Evolutionary conservation across 305 asterid genomes (phyloP), one percentile per base, ranked within the genome.

Genomic region (Euphrasia arctica): DNA sequence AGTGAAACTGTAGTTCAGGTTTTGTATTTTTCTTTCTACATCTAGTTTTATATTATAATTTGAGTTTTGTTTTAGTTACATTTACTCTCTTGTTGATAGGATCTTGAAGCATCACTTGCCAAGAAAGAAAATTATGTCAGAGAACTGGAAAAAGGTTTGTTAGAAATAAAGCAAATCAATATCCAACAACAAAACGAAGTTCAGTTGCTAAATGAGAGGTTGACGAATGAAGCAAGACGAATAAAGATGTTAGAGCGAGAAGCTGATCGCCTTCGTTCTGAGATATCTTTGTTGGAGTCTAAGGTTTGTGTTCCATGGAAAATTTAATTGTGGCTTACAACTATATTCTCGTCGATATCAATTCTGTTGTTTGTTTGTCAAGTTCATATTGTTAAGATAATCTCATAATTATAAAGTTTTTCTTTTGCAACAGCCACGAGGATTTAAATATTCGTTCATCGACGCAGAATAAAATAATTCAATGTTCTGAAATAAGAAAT

Each of bases 231-330:
- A 78, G 90, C 83, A 67, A 82, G 90, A 68, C 87, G 87, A 77
- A 75, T 83, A 60, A 93, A 90, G 82, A 80, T 87, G 85, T 77
- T 90, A 72, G 99, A 93, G 85, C 83, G 99, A 71, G 99, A 90
- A 73, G 75, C 80, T 63, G 99, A 88, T 58, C 85, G 95, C 59
- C 89, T 88, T 49, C 91, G 88, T 66, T 83, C 99, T 25, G 95
- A 88, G 76, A 82, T 93, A 69, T 84, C 97, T 74, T 77, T 90
- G 63, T 81, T 93, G 92, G 99, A 93, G 83, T 81, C 95, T 77
- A 93, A 90, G 97, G 98, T 92, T 80, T 67, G 80, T 79, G 72
- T 66, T 63, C n/a, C 51, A 31, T 43, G 34, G 63, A 42, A 50
- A 42, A 61, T 60, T 12, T 59, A 45, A 47, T 62, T 42, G 63